Evolutionary conservation across 2,329 filamentous ascomycete genomes (phyloP), one percentile per base, ranked within the genome.

Genomic region (Lithohypha guttulata): DNA sequence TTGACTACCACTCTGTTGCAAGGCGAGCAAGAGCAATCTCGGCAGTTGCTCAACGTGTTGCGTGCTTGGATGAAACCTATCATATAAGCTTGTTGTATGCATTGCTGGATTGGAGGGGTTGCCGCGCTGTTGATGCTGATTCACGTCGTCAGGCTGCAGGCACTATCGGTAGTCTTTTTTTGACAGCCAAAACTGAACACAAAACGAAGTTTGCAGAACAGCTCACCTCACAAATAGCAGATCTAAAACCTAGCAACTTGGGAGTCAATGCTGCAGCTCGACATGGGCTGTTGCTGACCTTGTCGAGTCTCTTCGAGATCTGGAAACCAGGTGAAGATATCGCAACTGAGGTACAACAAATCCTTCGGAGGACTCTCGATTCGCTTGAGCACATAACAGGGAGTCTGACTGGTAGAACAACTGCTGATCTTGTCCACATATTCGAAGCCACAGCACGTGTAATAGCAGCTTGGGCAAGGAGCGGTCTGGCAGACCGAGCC

Each of bases 1-100:
- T 96, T 1, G 91, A 98, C 55, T 98, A 95, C 54, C 86, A 94
- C 56, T 76, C 84, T 25, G 86, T 98, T 14, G 89, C 91, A 2
- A 71, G 93, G n/a, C 74, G 89, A 17, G 80, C 82, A 11, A 74
- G 84, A 48, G 89, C 87, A 3, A 79, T 94, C 52, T 71, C 77
- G 27, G 75, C 87, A 32, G 84, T 96, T 8, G 78, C 84, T 0
- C 63, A 76, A 9, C 70, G 71, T 25, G 81, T 81, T 1, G 75
- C 83, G 0, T 65, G 62, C n/a, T 62, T 96, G 4, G 74, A 77
- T 20, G 51, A 56, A 6, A 54, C 65, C 1, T 84, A 83, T 46
- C 84, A 84, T 57, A 66, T 71, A 32, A 77, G 81, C 1, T 61
- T 95, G 2, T 61, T 85, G 6, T 71, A 79, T 23, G 79, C 73